Conservation (phyloP, 495 filamentous ascomycete genomes). For the Lophium mytilinum region DNA sequence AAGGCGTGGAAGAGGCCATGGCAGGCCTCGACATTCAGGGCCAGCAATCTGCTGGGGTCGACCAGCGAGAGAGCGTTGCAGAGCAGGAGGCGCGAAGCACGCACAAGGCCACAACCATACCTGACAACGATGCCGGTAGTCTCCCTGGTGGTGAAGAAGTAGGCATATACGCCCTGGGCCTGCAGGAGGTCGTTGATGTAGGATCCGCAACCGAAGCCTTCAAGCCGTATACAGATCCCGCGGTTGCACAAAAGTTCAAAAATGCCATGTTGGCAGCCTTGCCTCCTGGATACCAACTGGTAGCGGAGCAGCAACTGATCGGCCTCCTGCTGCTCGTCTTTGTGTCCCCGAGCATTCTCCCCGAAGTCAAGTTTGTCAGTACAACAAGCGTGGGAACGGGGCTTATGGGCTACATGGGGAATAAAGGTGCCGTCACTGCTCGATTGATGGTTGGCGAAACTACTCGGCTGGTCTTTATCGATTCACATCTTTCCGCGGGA, state of each 20-base stretch:
- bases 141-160: slow-evolving; percentile 52
- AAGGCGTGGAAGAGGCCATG: slow-evolving; percentile 56
- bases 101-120: slow-evolving; percentile 33
- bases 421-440: slow-evolving; percentile 83
- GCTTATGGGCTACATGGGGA: slow-evolving; percentile 84
- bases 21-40: slow-evolving; percentile 40
- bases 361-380: slow-evolving; percentile 67
- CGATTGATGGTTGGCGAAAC: slow-evolving; percentile 84
- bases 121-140: slow-evolving; percentile 30
- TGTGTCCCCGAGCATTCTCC: slow-evolving; percentile 63
- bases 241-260: slow-evolving; percentile 69
- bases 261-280: slow-evolving; percentile 59
- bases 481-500: slow-evolving; percentile 84
- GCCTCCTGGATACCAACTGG: slow-evolving; percentile 64
- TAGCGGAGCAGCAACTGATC: slow-evolving; percentile 76
- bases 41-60: slow-evolving; percentile 5
- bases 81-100: slow-evolving; percentile 37
- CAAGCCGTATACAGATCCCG: slow-evolving; percentile 64
- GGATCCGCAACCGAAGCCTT: slow-evolving; percentile 56
- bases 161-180: slow-evolving; percentile 79
- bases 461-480: slow-evolving; percentile 78
- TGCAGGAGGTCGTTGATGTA: slow-evolving; percentile 90
- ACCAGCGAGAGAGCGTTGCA: slow-evolving; percentile 33
- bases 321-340: slow-evolving; percentile 82
- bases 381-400: slow-evolving; percentile 77